Conservation (phyloP, 768 basidiomycete species). For the Favolaschia claudopus region DNA sequence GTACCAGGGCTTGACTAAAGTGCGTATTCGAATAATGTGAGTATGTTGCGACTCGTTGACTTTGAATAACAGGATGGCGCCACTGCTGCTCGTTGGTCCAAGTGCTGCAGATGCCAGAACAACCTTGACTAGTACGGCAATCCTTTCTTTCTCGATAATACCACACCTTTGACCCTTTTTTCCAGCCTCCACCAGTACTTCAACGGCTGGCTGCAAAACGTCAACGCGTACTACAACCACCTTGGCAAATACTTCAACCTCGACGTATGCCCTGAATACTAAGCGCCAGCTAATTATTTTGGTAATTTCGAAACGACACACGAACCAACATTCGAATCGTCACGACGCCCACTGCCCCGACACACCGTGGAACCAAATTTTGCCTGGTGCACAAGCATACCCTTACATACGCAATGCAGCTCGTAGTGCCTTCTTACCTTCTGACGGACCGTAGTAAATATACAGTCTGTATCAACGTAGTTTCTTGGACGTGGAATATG, state of each 20-base stretch:
- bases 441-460: not conserved
- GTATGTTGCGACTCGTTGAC: not conserved
- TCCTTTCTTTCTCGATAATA: not conserved
- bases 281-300: not conserved
- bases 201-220: constrained; percentile 76
- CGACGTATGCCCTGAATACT: constrained; percentile 40
- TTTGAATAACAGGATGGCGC: constrained; percentile 51
- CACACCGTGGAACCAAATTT: constrained; percentile 5
- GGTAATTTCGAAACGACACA: too few relatives aligned
- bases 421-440: not conserved
- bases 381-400: constrained; percentile 17
- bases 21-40: constrained; percentile 34
- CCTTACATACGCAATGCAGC: too few relatives aligned
- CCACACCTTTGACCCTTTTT: not conserved
- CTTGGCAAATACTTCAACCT: constrained; percentile 77
- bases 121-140: constrained; percentile 84
- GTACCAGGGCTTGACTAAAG: constrained; percentile 63
- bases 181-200: constrained; percentile 73
- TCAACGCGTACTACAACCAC: constrained; percentile 54
- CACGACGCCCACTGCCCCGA: constrained; percentile 11
- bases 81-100: constrained; percentile 59
- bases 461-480: constrained; percentile 3
- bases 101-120: constrained; percentile 78
- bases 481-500: not conserved
- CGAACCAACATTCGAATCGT: too few relatives aligned